phyloP scores from a whole-genome alignment of 2,329 filamentous ascomycete species.

The Diplodia scrobiculata region DNA sequence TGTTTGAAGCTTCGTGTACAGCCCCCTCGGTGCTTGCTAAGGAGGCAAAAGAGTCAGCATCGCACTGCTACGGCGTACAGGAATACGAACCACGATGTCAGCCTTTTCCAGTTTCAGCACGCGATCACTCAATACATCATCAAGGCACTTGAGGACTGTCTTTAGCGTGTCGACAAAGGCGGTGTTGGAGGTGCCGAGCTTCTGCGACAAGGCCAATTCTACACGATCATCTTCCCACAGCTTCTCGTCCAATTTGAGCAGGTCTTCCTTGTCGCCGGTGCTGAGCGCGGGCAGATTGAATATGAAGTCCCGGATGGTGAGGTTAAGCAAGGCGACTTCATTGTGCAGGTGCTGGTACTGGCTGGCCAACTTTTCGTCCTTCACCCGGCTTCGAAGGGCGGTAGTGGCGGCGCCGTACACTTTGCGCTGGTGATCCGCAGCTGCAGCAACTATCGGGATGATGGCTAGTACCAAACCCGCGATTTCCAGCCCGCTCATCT shows the following conservation, averaged over 20 bases:
- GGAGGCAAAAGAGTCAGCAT: background rate
- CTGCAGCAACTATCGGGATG: background rate
- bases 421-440: background rate
- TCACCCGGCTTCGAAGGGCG: background rate
- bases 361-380: background rate
- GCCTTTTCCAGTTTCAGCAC: background rate
- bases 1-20: background rate
- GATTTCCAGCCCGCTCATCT: too few relatives aligned
- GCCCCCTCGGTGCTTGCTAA: background rate
- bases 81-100: background rate
- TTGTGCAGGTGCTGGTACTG: slow-evolving; percentile 1
- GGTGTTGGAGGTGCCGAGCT: background rate
- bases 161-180: background rate
- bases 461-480: background rate
- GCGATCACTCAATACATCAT: background rate
- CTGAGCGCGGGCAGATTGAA: background rate
- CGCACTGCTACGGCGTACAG: background rate
- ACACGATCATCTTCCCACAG: background rate
- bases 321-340: background rate
- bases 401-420: background rate
- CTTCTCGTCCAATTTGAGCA: background rate
- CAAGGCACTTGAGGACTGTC: background rate
- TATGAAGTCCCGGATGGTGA: background rate
- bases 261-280: background rate
- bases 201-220: background rate